phyloP scores from a whole-genome alignment of 2,329 filamentous ascomycete species.

The Cladosporium velox region DNA sequence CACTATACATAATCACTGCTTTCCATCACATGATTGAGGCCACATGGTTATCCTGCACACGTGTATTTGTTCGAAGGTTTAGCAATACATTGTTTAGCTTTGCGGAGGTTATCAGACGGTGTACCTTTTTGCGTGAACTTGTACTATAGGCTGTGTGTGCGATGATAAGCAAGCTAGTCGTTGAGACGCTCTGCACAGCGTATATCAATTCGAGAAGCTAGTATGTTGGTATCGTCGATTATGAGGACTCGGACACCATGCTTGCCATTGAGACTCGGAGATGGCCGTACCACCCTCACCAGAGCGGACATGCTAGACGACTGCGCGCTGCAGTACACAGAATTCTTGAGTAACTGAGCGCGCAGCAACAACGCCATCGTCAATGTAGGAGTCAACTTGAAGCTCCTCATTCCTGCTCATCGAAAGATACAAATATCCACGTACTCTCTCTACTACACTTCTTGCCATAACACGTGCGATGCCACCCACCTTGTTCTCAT shows the following conservation, averaged over 20 bases:
- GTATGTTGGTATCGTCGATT: not conserved
- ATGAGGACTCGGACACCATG: no score
- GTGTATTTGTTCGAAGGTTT: not conserved
- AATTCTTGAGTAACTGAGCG: not conserved
- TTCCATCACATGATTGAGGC: not conserved
- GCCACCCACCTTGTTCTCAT: not conserved
- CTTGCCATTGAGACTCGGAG: no score
- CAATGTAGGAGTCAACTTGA: not conserved
- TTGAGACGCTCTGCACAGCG: not conserved
- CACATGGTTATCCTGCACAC: not conserved
- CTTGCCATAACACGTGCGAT: not conserved
- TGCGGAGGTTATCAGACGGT: not conserved
- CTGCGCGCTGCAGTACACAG: not conserved
- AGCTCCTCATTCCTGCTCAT: not conserved
- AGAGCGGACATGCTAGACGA: not conserved
- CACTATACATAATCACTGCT: not conserved
- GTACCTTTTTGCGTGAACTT: not conserved
- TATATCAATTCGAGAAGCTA: not conserved
- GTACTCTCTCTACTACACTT: not conserved
- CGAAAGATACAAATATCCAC: not conserved
- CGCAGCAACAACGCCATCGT: not conserved
- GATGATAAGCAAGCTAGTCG: not conserved
- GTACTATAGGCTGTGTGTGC: not conserved
- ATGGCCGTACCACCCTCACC: no score
- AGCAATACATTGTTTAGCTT: not conserved